phyloP scores from a whole-genome alignment of 2,329 filamentous ascomycete species.

The Cytospora chrysosperma region DNA sequence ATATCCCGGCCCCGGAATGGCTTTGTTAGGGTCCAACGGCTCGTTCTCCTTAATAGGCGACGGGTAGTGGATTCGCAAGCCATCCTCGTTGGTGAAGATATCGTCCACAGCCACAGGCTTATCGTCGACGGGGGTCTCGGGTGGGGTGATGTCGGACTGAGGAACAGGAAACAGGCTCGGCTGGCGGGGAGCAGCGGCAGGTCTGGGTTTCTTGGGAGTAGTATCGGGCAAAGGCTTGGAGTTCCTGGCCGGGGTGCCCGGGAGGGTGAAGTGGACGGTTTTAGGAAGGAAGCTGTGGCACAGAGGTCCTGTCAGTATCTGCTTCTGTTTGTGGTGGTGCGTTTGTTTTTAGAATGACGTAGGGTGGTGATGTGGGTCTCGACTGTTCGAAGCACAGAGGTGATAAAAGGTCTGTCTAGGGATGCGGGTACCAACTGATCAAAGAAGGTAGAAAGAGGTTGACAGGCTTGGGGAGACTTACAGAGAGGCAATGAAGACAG shows the following conservation, averaged over 20 bases:
- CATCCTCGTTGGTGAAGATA: constrained; percentile 59
- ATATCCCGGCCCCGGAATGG: constrained; percentile 71
- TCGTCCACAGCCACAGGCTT: constrained; percentile 38
- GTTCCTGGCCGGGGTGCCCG: constrained; percentile 47
- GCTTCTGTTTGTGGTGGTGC: not conserved
- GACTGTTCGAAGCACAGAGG: not conserved
- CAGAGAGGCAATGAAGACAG: constrained; percentile 52
- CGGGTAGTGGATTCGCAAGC: constrained; percentile 56
- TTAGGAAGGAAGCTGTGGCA: constrained; percentile 82
- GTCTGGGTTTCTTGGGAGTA: constrained; percentile 30
- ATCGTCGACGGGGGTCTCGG: constrained; percentile 55
- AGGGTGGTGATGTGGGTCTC: constrained; percentile 20
- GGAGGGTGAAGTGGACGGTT: constrained; percentile 82
- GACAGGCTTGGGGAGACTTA: constrained; percentile 33
- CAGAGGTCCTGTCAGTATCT: constrained; percentile 18
- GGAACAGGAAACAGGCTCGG: constrained; percentile 53
- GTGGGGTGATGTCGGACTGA: constrained; percentile 50
- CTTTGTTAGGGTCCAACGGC: constrained; percentile 42
- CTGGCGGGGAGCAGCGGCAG: constrained; percentile 36
- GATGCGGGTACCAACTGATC: not conserved
- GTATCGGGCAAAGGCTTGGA: constrained; percentile 27
- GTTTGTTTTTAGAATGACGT: constrained; percentile 13
- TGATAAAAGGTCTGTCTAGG: not conserved
- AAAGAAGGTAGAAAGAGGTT: not conserved
- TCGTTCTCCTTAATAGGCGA: constrained; percentile 32